Evolutionary conservation across 2,329 filamentous ascomycete species (phyloP), one percentile per base, ranked within the genome.

Genomic region (Periconia sp.): DNA sequence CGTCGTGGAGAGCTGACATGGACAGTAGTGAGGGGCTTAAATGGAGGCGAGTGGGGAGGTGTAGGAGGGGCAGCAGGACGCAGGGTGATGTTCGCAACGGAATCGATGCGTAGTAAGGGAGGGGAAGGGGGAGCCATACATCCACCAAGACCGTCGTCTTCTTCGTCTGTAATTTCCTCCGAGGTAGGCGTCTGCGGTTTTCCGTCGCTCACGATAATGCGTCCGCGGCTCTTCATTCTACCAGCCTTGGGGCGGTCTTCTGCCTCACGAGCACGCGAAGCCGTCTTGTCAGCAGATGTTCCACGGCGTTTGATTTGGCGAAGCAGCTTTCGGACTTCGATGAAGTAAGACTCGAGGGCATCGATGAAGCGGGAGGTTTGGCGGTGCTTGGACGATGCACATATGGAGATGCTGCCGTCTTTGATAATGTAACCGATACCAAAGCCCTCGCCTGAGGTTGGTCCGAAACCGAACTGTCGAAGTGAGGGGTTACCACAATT

Each of bases 341-440:
- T 77, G 36, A 97, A 81, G 68, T 97, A 99, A 49, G 83, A 86
- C 69, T 97, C 94, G 2, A 97, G 75, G 0, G 90, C 89, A 61
- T 95, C 90, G 48, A 97, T 84, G 64, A 94, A 95, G 5, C 94
- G 86, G 56, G 85, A 85, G 0, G 94, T 99, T 73, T 99, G 94
- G 28, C 94, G 78, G 69, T 99, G 94, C 73, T 96, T 96, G 62
- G 88, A 94, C 11, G 87, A 88, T 1, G 92, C 91, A 69, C 94
- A 97, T 49, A 99, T 92, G 33, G 86, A 90, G 48, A 97, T 88
- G 35, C 84, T 82, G 38, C 94, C 89, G 56, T 95, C 90, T 72
- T 99, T 99, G 80, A 99, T 96, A 62, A 99, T 97, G 74, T 99
- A 99, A 2, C 94, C 94, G 42, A 99, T 96, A 21, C 94, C 94